phyloP scores from a whole-genome alignment of 176 grass and related monocot genomes.

The Oryza glaberrima region DNA sequence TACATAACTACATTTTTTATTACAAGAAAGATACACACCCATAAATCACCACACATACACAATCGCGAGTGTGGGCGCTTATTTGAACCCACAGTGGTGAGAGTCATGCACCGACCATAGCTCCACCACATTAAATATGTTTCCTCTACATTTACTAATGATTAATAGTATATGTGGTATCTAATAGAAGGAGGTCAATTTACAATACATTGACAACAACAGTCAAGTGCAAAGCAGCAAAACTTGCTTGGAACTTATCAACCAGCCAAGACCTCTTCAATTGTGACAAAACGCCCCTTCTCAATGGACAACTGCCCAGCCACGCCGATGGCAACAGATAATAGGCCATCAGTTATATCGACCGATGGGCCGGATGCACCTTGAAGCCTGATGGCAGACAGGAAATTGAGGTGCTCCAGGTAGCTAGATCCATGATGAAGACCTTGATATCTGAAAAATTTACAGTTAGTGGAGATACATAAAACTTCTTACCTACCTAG shows the following conservation, averaged over 20 bases:
- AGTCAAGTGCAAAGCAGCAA: not conserved
- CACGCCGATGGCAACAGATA: slow-evolving; percentile 74
- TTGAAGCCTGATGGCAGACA: slow-evolving; percentile 68
- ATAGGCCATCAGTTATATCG: slow-evolving; percentile 65
- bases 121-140: not conserved
- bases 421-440: slow-evolving; percentile 97
- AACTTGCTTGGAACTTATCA: slow-evolving; percentile 15
- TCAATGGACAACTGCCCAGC: slow-evolving; percentile 83
- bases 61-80: too few relatives aligned
- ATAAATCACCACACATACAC: too few relatives aligned
- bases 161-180: not conserved
- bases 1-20: too few relatives aligned
- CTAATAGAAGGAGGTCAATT: not conserved
- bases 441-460: slow-evolving; percentile 71
- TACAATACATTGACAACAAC: not conserved
- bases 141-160: not conserved
- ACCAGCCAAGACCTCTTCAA: slow-evolving; percentile 58
- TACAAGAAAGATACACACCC: too few relatives aligned
- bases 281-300: slow-evolving; percentile 67
- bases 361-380: slow-evolving; percentile 50
- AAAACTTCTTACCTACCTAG: not conserved
- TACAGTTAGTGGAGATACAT: not conserved
- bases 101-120: not conserved
- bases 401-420: slow-evolving; percentile 86
- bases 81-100: not conserved